These are phyloP conservation scores for Pleurozium schreberi DNA, from an alignment of 225 moss, liverwort and hornwort genomes.

Conservation along the genomic window DNA sequence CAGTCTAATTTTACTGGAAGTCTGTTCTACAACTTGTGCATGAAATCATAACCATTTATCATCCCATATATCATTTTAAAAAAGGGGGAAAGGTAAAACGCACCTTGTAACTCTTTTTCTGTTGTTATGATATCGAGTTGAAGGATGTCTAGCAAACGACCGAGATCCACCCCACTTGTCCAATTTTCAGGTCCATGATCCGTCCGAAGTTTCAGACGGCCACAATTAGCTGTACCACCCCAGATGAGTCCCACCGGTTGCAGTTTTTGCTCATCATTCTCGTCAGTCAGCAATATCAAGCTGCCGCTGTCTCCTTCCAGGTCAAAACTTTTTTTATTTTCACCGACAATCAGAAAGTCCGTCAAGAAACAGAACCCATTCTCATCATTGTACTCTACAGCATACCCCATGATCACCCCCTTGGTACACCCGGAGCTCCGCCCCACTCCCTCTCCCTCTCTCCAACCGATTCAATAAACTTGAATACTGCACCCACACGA, in stretches of 20 bases:
- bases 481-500: background rate
- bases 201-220: conserved; percentile 39
- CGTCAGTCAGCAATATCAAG: conserved; percentile 23
- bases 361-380: conserved; percentile 54
- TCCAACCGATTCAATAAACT: background rate
- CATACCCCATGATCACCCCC: conserved; percentile 46
- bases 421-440: conserved; percentile 54
- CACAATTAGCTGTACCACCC: conserved; percentile 51
- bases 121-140: conserved; percentile 45
- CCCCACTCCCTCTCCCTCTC: conserved; percentile 1
- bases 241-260: conserved; percentile 48
- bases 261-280: conserved; percentile 6
- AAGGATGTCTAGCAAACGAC: conserved; percentile 38
- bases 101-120: conserved; percentile 24
- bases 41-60: too few relatives aligned
- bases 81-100: background rate
- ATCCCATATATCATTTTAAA: background rate
- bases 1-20: too few relatives aligned
- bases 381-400: conserved; percentile 53
- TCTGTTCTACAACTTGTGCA: too few relatives aligned
- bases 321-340: conserved; percentile 42
- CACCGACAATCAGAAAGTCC: conserved; percentile 50
- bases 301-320: conserved; percentile 57
- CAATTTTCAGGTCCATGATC: conserved; percentile 46
- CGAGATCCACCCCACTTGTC: conserved; percentile 49